Evolutionary conservation across 139 green algal genomes (phyloP).

Genomic region (Yamagishiella unicocca): DNA sequence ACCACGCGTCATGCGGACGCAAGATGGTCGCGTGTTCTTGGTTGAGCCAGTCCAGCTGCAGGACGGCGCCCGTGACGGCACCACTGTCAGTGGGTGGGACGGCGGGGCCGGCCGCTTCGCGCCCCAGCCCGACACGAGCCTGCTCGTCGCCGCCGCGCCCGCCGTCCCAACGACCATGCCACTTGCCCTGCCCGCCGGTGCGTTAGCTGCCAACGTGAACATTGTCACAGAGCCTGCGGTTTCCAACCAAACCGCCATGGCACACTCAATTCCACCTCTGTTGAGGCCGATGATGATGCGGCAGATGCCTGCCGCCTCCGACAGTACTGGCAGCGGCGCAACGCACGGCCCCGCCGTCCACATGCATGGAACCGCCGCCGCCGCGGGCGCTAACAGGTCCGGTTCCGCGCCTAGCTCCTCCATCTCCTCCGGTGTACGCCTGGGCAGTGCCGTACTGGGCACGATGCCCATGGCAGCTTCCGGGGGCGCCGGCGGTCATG

Average conservation of each 20-base stretch:
- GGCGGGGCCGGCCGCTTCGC: neutral
- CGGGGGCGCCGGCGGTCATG: neutral
- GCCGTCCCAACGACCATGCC: too few species aligned
- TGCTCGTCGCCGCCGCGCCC: too few species aligned
- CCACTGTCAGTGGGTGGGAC: neutral
- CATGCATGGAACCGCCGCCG: neutral
- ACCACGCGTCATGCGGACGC: neutral
- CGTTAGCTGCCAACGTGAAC: too few species aligned
- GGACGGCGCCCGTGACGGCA: neutral
- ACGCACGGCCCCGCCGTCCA: neutral
- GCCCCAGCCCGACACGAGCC: too few species aligned
- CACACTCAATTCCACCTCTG: neutral
- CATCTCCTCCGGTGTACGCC: neutral
- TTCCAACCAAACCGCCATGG: neutral
- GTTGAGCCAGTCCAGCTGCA: neutral
- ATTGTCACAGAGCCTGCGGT: neutral
- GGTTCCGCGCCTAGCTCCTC: neutral
- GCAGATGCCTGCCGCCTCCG: neutral
- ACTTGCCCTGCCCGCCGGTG: too few species aligned
- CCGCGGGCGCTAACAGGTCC: neutral
- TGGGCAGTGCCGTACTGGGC: neutral
- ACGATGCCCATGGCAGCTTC: neutral
- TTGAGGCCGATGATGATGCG: neutral
- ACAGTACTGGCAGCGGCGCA: neutral
- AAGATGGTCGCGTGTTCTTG: neutral